These are phyloP conservation scores for Kodamaea nitidulidarum DNA, from an alignment of 805 yeast species.

Conservation along the genomic window DNA sequence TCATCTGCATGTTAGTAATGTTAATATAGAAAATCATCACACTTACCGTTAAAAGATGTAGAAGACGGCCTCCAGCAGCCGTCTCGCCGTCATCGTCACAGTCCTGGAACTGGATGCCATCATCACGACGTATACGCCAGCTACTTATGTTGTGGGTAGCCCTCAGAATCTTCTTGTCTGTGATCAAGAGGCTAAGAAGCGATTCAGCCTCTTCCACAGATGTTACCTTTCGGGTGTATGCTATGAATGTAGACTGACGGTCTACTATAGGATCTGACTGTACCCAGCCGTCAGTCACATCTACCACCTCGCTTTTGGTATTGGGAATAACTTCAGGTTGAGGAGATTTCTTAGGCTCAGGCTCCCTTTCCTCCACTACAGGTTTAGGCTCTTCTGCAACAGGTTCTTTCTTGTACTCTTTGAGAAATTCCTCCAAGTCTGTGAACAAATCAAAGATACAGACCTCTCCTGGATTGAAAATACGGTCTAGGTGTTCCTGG, in stretches of 20 bases:
- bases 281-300: slow-evolving; percentile 70
- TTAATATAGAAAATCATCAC: slow-evolving; percentile 1
- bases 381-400: slow-evolving; percentile 1
- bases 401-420: slow-evolving; percentile 25
- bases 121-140: slow-evolving; percentile 64
- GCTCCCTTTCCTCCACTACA: background rate
- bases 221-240: slow-evolving; percentile 59
- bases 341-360: background rate
- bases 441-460: slow-evolving; percentile 74
- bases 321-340: slow-evolving; percentile 1
- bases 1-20: slow-evolving; percentile 40
- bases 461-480: slow-evolving; percentile 61
- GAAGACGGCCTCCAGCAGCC: slow-evolving; percentile 87
- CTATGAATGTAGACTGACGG: slow-evolving; percentile 82
- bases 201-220: slow-evolving; percentile 65
- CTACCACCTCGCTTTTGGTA: background rate
- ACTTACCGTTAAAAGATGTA: slow-evolving; percentile 66
- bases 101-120: slow-evolving; percentile 66
- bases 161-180: slow-evolving; percentile 62
- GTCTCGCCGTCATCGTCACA: slow-evolving; percentile 97
- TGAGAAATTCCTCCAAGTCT: slow-evolving; percentile 53
- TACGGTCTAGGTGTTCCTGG: slow-evolving; percentile 47
- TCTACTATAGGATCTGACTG: slow-evolving; percentile 75
- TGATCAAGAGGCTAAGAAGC: slow-evolving; percentile 47
- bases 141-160: slow-evolving; percentile 84